Percentiles rank a stretch among this genome's conserved stretches.
phyloP scores from a whole-genome alignment of 2,329 filamentous ascomycete genomes.

The Verticillium isaacii region DNA sequence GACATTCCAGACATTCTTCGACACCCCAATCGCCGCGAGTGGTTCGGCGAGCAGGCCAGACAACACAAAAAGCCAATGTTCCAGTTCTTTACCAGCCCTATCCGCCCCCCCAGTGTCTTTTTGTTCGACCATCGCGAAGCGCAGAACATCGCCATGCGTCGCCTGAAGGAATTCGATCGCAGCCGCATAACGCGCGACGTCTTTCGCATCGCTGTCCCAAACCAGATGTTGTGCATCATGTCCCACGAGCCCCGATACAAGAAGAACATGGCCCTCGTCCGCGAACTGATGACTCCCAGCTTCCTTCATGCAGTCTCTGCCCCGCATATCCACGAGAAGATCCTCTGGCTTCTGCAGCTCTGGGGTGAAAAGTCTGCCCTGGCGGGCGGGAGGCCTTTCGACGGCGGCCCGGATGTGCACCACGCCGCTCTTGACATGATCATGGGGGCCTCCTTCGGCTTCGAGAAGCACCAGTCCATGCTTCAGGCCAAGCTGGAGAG shows the following conservation, averaged over 20 bases:
- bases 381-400: conserved; percentile 23
- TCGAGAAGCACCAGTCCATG: conserved; percentile 7
- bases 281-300: conserved; percentile 29
- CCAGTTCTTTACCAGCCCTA: conserved; percentile 28
- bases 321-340: conserved; percentile 27
- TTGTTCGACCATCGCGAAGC: conserved; percentile 26
- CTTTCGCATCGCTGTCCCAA: conserved; percentile 14
- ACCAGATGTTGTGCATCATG: conserved; percentile 28
- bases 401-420: conserved; percentile 24
- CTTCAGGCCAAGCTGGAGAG: background rate
- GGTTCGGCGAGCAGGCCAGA: conserved; percentile 20
- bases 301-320: conserved; percentile 28
- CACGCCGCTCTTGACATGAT: conserved; percentile 28
- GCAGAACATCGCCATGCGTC: conserved; percentile 25
- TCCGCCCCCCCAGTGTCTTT: conserved; percentile 23
- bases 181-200: conserved; percentile 14
- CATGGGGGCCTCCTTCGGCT: conserved; percentile 26
- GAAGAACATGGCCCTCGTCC: conserved; percentile 24
- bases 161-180: conserved; percentile 27
- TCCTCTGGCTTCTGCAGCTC: conserved; percentile 22
- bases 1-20: conserved; percentile 12
- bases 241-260: conserved; percentile 25
- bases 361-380: conserved; percentile 26
- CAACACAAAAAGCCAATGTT: conserved; percentile 20
- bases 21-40: conserved; percentile 14